These are phyloP conservation scores for Pseudogymnoascus sp. DNA, from an alignment of 2,329 filamentous ascomycete species.

Conservation along the genomic window DNA sequence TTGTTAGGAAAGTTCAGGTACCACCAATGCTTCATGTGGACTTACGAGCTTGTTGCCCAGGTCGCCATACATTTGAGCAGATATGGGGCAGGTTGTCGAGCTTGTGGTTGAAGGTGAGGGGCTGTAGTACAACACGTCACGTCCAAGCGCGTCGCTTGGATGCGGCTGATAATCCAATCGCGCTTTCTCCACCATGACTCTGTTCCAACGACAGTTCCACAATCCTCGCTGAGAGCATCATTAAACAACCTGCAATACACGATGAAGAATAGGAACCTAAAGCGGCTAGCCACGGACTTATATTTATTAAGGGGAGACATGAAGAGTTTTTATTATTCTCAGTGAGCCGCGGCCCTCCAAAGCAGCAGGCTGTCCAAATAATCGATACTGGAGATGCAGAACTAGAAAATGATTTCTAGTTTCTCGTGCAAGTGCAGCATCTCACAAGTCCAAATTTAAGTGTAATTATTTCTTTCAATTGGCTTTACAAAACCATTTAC, in stretches of 20 bases:
- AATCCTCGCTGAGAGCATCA: neutral
- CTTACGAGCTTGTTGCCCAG: slow-evolving; percentile 60
- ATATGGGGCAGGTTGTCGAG: slow-evolving; percentile 6
- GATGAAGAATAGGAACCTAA: neutral
- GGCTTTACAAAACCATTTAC: slow-evolving; percentile 2
- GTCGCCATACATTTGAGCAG: slow-evolving; percentile 58
- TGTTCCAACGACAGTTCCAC: neutral
- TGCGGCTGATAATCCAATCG: neutral
- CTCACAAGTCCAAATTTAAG: neutral
- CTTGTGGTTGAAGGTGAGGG: neutral
- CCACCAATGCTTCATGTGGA: slow-evolving; percentile 5
- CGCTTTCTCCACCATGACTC: neutral
- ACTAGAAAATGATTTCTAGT: neutral
- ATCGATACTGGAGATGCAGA: neutral
- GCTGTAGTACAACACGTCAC: slow-evolving; percentile 2
- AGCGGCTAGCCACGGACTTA: neutral
- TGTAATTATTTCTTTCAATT: neutral
- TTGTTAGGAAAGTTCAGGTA: slow-evolving; percentile 8
- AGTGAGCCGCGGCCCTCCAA: neutral
- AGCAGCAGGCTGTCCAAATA: neutral
- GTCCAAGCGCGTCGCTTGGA: slow-evolving; percentile 2
- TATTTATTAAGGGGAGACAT: neutral
- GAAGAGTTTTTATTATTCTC: neutral
- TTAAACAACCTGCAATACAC: neutral
- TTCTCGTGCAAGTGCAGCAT: neutral